phyloP scores from a whole-genome alignment of 805 yeast species.

The Allodekkera sacchari region DNA sequence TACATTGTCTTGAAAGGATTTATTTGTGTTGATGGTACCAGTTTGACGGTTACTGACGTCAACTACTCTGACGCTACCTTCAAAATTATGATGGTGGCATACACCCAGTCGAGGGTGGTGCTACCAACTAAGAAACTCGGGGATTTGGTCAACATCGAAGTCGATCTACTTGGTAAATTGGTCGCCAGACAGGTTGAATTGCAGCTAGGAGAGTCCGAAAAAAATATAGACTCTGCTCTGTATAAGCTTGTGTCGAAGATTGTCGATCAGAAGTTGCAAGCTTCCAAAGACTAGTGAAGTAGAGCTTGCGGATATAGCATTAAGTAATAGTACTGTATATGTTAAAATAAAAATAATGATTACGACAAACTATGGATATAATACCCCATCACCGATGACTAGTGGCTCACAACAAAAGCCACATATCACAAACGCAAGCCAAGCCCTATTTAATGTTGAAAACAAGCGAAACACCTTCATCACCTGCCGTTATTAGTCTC shows the following conservation, averaged over 20 bases:
- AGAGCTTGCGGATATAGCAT: not conserved
- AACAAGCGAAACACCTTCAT: constrained; percentile 86
- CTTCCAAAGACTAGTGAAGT: constrained; percentile 5
- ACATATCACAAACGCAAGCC: not conserved
- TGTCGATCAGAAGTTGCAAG: constrained; percentile 37
- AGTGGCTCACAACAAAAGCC: no score
- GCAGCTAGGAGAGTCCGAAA: constrained; percentile 46
- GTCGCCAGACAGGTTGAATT: constrained; percentile 76
- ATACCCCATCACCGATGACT: no score
- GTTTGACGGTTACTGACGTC: constrained; percentile 79
- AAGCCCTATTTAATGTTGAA: constrained; percentile 28
- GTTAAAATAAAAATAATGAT: no score
- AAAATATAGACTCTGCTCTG: constrained; percentile 40
- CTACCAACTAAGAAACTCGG: constrained; percentile 59
- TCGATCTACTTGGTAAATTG: constrained; percentile 87
- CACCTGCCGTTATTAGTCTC: constrained; percentile 86
- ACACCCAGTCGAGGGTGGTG: constrained; percentile 77
- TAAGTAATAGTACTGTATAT: no score
- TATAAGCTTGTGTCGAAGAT: constrained; percentile 39
- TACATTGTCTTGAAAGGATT: constrained; percentile 95
- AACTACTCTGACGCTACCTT: constrained; percentile 51
- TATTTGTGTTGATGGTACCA: constrained; percentile 86
- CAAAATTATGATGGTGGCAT: constrained; percentile 84
- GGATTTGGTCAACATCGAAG: constrained; percentile 79
- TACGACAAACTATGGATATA: no score